These are phyloP conservation scores for Paramecium sexaurelia DNA, from an alignment of 73 alveolate genomes.

Conservation along the genomic window DNA sequence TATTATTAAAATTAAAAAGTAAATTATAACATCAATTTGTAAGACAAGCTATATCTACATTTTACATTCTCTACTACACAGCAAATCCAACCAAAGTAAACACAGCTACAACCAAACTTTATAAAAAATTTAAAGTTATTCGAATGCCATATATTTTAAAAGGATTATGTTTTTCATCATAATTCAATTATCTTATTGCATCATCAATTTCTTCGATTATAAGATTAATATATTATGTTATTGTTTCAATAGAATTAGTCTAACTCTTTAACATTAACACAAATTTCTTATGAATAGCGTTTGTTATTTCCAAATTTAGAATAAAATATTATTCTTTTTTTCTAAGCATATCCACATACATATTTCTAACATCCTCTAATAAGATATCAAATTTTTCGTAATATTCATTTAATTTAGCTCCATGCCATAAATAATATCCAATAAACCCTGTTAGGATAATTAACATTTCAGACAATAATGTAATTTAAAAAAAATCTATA, in stretches of 20 bases:
- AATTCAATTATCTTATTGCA: not conserved
- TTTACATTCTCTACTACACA: not conserved
- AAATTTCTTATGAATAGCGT: conserved; percentile 12
- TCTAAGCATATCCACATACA: conserved; percentile 41
- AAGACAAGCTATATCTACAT: not conserved
- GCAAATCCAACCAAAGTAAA: conserved; percentile 27
- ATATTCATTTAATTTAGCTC: conserved; percentile 47
- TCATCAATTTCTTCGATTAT: conserved; percentile 24
- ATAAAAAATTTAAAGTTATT: conserved; percentile 17
- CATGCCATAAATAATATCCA: not conserved
- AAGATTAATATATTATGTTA: not conserved
- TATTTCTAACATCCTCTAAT: conserved; percentile 33
- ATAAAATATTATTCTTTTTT: conserved; percentile 29
- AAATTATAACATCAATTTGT: not conserved
- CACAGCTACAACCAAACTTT: conserved; percentile 3
- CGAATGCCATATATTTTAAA: conserved; percentile 27
- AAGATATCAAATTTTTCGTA: conserved; percentile 18
- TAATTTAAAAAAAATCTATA: not conserved
- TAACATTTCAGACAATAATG: conserved; percentile 27
- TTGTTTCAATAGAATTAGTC: not conserved
- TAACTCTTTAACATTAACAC: not conserved
- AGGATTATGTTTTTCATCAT: conserved; percentile 11
- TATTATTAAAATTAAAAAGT: not conserved
- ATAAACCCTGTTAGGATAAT: not conserved
- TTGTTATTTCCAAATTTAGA: not conserved